phyloP scores from a whole-genome alignment of 331 rosid genomes.

The Rhamnella rubrinervis region DNA sequence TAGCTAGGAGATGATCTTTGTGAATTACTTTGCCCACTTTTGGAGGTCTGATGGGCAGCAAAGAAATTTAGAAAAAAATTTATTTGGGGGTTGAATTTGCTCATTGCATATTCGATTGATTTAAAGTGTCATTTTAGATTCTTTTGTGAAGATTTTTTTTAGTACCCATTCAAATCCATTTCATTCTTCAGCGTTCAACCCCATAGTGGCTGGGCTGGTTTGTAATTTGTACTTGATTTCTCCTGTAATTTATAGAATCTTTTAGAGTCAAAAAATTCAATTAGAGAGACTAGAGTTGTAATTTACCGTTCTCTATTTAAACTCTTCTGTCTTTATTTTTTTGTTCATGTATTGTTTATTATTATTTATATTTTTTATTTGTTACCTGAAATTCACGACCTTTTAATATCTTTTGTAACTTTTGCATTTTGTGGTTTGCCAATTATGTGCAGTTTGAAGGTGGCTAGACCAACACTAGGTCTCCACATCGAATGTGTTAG shows the following conservation, averaged over 20 bases:
- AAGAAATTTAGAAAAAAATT: conserved; percentile 34
- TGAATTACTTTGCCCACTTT: conserved; percentile 25
- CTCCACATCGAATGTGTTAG: too few species aligned
- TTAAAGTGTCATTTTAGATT: conserved; percentile 29
- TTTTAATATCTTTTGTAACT: too few species aligned
- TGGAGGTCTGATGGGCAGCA: conserved; percentile 18
- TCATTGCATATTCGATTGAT: conserved; percentile 48
- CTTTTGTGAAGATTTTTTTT: conserved; percentile 23
- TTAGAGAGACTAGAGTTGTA: neutral
- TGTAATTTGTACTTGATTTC: conserved; percentile 29
- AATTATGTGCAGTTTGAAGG: too few species aligned
- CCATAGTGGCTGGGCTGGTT: conserved; percentile 28
- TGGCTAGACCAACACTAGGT: too few species aligned
- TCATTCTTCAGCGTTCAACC: conserved; percentile 34
- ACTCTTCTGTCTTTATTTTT: too few species aligned
- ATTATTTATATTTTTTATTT: too few species aligned
- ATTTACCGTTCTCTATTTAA: neutral
- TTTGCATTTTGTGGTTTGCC: too few species aligned
- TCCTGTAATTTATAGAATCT: conserved; percentile 28
- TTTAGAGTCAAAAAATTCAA: conserved; percentile 23
- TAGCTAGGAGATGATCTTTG: conserved; percentile 36
- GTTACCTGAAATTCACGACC: too few species aligned
- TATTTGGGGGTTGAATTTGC: conserved; percentile 36
- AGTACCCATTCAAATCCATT: conserved; percentile 31
- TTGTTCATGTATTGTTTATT: too few species aligned